phyloP scores from a whole-genome alignment of 2,329 filamentous ascomycete genomes.

The Achaetomium macrosporum region DNA sequence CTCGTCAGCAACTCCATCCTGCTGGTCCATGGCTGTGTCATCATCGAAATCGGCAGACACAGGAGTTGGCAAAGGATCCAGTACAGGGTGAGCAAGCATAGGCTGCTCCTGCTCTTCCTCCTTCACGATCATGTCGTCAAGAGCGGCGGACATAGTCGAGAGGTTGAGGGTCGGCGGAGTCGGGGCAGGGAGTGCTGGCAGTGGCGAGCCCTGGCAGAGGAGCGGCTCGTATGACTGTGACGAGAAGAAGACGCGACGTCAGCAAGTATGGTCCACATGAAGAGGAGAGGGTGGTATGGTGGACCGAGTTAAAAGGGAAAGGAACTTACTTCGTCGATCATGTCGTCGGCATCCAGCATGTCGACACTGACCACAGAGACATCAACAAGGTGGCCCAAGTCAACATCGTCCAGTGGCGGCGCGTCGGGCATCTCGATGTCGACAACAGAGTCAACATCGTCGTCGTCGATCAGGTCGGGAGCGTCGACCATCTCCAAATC shows the following conservation, averaged over 20 bases:
- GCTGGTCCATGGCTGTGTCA: neutral
- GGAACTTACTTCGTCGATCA: constrained; percentile 1
- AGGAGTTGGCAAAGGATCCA: neutral
- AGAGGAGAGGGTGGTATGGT: neutral
- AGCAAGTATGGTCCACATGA: neutral
- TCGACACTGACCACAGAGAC: no score
- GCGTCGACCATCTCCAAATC: neutral
- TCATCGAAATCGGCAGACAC: neutral
- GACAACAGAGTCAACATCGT: neutral
- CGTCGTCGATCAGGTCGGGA: neutral
- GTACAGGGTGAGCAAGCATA: no score
- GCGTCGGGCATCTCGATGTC: neutral
- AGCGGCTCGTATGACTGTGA: neutral
- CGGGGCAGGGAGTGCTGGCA: neutral
- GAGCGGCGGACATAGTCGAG: neutral
- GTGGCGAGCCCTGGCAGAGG: neutral
- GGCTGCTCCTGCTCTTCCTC: neutral
- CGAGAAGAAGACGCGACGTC: neutral
- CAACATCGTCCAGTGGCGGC: no score
- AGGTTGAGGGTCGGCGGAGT: neutral
- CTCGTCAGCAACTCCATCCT: neutral
- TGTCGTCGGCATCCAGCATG: no score
- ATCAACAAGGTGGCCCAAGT: neutral
- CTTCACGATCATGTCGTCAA: neutral
- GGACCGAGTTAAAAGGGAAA: neutral